phyloP scores from a whole-genome alignment of 805 yeast genomes.

The Saccharomycopsis malanga region DNA sequence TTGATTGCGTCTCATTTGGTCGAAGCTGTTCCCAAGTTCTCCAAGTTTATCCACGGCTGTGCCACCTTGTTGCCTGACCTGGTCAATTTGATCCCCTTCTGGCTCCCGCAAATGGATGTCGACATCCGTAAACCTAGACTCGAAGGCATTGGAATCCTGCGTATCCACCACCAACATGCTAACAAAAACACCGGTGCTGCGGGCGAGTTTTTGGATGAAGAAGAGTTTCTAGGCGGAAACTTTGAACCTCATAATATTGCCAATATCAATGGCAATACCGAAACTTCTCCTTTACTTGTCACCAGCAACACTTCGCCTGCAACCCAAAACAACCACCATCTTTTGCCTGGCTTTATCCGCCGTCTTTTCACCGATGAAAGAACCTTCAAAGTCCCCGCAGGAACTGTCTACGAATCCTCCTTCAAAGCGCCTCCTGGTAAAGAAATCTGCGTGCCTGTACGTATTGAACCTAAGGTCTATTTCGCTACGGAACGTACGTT shows the following conservation, averaged over 20 bases:
- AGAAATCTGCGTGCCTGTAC: constrained; percentile 82
- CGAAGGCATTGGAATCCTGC: constrained; percentile 33
- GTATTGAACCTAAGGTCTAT: constrained; percentile 98
- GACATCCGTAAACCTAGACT: constrained; percentile 87
- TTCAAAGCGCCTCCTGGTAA: constrained; percentile 82
- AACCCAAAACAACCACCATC: background rate
- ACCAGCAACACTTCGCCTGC: background rate
- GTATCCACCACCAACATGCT: constrained; percentile 23
- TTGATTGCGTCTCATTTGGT: constrained; percentile 87
- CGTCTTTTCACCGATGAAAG: constrained; percentile 46
- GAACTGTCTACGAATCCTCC: constrained; percentile 52
- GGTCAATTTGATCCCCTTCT: constrained; percentile 83
- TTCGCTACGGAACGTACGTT: constrained; percentile 97
- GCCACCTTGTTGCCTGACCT: constrained; percentile 84
- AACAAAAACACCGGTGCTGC: constrained; percentile 33
- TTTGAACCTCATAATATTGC: constrained; percentile 3
- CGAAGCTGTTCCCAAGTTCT: constrained; percentile 96
- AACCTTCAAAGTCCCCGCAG: constrained; percentile 50
- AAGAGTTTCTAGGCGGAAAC: constrained; percentile 36
- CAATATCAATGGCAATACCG: constrained; percentile 10
- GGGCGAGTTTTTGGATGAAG: constrained; percentile 63
- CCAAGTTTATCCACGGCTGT: constrained; percentile 94
- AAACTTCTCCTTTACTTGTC: constrained; percentile 16
- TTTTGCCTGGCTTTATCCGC: constrained; percentile 27
- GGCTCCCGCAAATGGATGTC: constrained; percentile 96